Evolutionary conservation across 2,329 filamentous ascomycete species (phyloP).

Genomic region (Monosporascus cannonballus): DNA sequence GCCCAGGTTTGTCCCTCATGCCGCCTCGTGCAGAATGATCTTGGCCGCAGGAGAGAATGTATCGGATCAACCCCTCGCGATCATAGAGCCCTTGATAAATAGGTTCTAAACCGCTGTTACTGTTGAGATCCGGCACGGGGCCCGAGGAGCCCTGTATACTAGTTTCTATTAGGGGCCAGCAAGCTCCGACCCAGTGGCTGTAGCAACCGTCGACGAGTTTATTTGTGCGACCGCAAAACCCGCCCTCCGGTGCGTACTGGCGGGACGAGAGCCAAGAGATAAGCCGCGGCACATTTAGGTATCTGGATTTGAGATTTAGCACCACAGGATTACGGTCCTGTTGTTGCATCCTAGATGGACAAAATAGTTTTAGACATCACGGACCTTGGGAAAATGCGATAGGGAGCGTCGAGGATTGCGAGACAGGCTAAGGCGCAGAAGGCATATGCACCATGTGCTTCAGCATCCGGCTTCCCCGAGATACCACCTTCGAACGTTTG

Average conservation of each 20-base stretch:
- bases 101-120: conserved; percentile 12
- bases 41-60: conserved; percentile 87
- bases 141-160: conserved; percentile 51
- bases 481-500: conserved; percentile 96
- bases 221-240: conserved; percentile 90
- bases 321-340: conserved; percentile 16
- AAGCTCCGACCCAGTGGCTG: conserved; percentile 94
- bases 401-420: conserved; percentile 75
- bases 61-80: conserved; percentile 77
- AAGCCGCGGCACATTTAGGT: conserved; percentile 70
- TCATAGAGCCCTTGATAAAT: conserved; percentile 50
- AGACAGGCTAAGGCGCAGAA: conserved; percentile 91
- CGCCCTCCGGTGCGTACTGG: conserved; percentile 86
- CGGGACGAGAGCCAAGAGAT: conserved; percentile 84
- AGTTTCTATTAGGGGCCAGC: conserved; percentile 86
- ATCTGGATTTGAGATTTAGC: conserved; percentile 39
- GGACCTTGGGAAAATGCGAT: conserved; percentile 66
- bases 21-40: conserved; percentile 66
- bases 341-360: conserved; percentile 32
- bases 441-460: conserved; percentile 94
- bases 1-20: conserved; percentile 87
- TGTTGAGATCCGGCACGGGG: conserved; percentile 12
- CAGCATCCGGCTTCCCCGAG: conserved; percentile 74
- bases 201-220: conserved; percentile 98
- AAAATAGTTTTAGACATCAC: conserved; percentile 23